Conservation (phyloP, 495 filamentous ascomycete genomes). For the Lepidopterella palustris region DNA sequence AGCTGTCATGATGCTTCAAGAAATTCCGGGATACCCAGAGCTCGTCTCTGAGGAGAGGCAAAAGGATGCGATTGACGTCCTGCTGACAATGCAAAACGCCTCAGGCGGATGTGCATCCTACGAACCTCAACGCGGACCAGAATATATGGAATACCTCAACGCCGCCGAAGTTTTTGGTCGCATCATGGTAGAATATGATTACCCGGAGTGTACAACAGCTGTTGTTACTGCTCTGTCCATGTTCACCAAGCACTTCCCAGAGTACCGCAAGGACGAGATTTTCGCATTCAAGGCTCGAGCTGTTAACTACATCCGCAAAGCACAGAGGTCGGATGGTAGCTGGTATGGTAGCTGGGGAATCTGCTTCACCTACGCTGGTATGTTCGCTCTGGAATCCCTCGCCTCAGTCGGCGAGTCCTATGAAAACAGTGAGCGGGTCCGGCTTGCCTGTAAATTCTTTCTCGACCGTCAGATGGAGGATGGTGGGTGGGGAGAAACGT, state of each 20-base stretch:
- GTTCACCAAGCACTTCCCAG: conserved; percentile 74
- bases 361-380: conserved; percentile 91
- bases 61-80: conserved; percentile 80
- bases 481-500: conserved; percentile 96
- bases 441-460: conserved; percentile 77
- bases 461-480: conserved; percentile 75
- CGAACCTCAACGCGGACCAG: conserved; percentile 70
- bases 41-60: conserved; percentile 68
- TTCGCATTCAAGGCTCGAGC: conserved; percentile 60
- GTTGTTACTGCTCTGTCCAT: conserved; percentile 82
- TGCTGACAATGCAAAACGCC: conserved; percentile 85
- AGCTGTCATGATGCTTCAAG: conserved; percentile 77
- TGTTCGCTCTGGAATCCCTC: conserved; percentile 90
- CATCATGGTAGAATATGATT: conserved; percentile 98
- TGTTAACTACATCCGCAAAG: conserved; percentile 69
- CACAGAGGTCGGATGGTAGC: conserved; percentile 73
- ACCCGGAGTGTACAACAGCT: conserved; percentile 95
- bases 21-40: conserved; percentile 65
- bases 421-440: conserved; percentile 59
- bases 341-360: conserved; percentile 99
- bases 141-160: conserved; percentile 77
- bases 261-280: conserved; percentile 73
- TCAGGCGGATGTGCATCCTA: conserved; percentile 88
- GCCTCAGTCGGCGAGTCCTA: conserved; percentile 76
- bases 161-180: conserved; percentile 93